Evolutionary conservation across 768 basidiomycete species (phyloP).

Genomic region (Pleurotus salmoneostramineus): DNA sequence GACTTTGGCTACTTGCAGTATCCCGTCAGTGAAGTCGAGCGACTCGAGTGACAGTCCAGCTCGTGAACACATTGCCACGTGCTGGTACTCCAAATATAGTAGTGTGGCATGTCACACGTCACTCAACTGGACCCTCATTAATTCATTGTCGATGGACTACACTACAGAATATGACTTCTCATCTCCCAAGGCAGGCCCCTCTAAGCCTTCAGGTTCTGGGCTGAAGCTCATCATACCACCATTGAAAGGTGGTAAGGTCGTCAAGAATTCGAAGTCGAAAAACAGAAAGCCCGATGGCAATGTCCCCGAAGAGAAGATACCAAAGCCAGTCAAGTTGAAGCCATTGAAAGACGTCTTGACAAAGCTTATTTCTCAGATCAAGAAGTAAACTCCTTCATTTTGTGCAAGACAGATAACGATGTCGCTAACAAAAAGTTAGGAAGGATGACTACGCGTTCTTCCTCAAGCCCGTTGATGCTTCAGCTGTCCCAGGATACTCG

Average conservation of each 20-base stretch:
- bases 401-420: background rate
- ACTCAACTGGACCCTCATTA: background rate
- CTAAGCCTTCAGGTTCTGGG: constrained; percentile 33
- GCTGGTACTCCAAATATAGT: too few relatives aligned
- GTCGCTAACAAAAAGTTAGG: constrained; percentile 32
- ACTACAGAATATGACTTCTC: background rate
- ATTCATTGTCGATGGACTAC: background rate
- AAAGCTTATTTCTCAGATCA: constrained; percentile 66
- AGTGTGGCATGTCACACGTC: too few relatives aligned
- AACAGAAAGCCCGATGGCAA: constrained; percentile 26
- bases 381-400: constrained; percentile 49
- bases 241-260: constrained; percentile 56
- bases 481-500: constrained; percentile 56
- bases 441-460: constrained; percentile 89
- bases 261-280: constrained; percentile 46
- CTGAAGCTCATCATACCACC: constrained; percentile 67
- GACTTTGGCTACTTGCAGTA: too few relatives aligned
- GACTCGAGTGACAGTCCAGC: constrained; percentile 38
- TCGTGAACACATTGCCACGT: too few relatives aligned
- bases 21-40: too few relatives aligned
- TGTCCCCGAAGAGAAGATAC: constrained; percentile 25
- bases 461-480: constrained; percentile 58
- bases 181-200: background rate
- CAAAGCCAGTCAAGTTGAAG: constrained; percentile 69
- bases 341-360: constrained; percentile 73